Percentiles rank a stretch among this genome's conserved stretches.
Conservation (phyloP, 106 monocot species). For the Acorus gramineus region DNA sequence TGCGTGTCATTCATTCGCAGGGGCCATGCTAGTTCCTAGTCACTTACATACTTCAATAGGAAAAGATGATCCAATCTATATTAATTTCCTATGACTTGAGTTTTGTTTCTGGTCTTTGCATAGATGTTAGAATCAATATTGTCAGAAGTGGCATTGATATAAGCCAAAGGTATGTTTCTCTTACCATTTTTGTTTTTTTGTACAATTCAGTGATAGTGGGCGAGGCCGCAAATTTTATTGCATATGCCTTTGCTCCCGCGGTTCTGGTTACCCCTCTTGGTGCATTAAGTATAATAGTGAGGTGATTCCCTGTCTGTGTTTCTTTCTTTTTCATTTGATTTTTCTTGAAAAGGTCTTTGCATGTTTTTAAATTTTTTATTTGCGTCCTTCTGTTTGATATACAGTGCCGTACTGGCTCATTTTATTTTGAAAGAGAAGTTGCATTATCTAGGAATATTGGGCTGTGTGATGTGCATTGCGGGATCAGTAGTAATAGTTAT, state of each 20-base stretch:
- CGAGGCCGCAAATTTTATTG: conserved; percentile 80
- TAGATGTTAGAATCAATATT: too few species aligned
- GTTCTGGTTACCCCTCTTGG: conserved; percentile 83
- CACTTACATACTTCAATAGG: too few species aligned
- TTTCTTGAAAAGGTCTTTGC: background rate
- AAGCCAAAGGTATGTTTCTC: too few species aligned
- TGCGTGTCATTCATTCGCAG: too few species aligned
- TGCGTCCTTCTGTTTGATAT: background rate
- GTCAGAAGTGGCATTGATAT: too few species aligned
- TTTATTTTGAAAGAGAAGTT: conserved; percentile 71
- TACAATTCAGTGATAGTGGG: conserved; percentile 57
- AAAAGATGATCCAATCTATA: too few species aligned
- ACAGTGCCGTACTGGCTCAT: conserved; percentile 73
- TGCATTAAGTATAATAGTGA: conserved; percentile 79
- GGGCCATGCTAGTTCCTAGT: too few species aligned
- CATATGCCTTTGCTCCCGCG: conserved; percentile 83
- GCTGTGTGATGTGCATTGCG: conserved; percentile 76
- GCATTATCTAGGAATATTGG: conserved; percentile 60
- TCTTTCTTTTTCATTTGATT: background rate
- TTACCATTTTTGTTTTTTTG: too few species aligned
- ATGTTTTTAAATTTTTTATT: background rate
- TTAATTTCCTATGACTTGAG: too few species aligned
- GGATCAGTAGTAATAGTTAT: conserved; percentile 71
- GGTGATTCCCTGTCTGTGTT: conserved; percentile 19
- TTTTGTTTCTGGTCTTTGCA: too few species aligned